A percentile compares a stretch with the other conserved stretches of the same genome.
phyloP scores from a whole-genome alignment of 305 asterid species.

The Solanum hybrid region DNA sequence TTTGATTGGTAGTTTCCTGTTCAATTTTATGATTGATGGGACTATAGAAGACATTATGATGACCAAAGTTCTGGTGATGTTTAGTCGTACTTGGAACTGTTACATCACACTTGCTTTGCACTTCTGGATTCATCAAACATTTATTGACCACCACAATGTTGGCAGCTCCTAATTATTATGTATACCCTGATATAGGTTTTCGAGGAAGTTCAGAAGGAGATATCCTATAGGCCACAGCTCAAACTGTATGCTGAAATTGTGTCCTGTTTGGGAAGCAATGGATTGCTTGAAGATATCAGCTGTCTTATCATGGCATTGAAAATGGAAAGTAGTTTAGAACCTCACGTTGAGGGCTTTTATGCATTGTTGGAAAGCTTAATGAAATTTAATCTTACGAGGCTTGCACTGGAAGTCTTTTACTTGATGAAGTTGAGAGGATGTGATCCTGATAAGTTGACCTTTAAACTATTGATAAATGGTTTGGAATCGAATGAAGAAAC shows the following conservation, averaged over 20 bases:
- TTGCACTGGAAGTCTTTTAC: constrained; percentile 48
- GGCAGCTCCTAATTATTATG: background rate
- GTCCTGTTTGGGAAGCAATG: constrained; percentile 52
- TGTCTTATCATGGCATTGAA: constrained; percentile 33
- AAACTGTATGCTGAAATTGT: constrained; percentile 44
- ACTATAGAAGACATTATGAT: background rate
- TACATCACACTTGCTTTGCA: background rate
- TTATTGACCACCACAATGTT: background rate
- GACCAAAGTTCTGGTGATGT: background rate
- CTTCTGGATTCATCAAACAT: background rate
- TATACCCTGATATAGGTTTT: constrained; percentile 37
- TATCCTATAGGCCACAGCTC: constrained; percentile 50
- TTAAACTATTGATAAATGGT: constrained; percentile 31
- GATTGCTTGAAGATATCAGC: constrained; percentile 32
- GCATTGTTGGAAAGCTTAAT: constrained; percentile 44
- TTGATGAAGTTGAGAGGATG: constrained; percentile 55
- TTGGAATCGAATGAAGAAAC: constrained; percentile 36
- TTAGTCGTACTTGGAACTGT: background rate
- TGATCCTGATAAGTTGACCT: constrained; percentile 46
- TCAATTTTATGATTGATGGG: background rate
- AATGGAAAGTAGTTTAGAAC: constrained; percentile 26
- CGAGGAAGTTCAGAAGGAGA: constrained; percentile 50
- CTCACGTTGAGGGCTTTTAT: constrained; percentile 41
- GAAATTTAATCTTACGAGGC: constrained; percentile 32
- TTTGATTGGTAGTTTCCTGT: background rate